Evolutionary conservation across 2,329 filamentous ascomycete species (phyloP).

Genomic region (Aspergillus terreus): DNA sequence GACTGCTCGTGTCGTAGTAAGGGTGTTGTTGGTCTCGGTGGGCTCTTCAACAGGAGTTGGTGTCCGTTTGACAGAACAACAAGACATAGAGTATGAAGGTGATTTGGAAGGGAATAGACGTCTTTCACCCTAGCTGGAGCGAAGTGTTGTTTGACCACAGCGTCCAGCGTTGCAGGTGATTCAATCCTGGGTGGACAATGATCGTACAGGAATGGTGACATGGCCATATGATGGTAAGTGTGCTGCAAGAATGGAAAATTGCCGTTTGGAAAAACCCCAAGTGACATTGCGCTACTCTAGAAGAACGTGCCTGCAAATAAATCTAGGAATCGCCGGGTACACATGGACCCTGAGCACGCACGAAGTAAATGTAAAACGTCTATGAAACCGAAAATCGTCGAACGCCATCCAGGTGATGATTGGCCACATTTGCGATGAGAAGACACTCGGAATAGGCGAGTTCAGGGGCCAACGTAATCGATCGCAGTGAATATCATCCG

Average conservation of each 20-base stretch:
- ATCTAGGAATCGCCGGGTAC: not conserved
- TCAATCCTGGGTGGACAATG: conserved; percentile 7
- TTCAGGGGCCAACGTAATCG: not conserved
- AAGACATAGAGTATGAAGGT: conserved; percentile 34
- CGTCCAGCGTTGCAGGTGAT: conserved; percentile 23
- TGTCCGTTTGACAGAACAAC: conserved; percentile 37
- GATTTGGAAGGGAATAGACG: conserved; percentile 23
- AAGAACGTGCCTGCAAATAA: too few relatives aligned
- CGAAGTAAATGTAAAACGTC: not conserved
- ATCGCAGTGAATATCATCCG: not conserved
- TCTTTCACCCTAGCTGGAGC: conserved; percentile 27
- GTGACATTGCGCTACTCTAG: too few relatives aligned
- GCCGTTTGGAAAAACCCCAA: too few relatives aligned
- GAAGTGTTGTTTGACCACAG: conserved; percentile 30
- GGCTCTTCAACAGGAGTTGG: conserved; percentile 35
- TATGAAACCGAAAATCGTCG: not conserved
- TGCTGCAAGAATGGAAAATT: too few relatives aligned
- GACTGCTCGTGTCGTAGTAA: conserved; percentile 39
- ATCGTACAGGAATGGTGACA: conserved; percentile 12
- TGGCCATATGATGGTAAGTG: not conserved
- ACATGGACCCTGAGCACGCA: not conserved
- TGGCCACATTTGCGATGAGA: not conserved
- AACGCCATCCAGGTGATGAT: not conserved
- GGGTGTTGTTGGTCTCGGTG: conserved; percentile 30
- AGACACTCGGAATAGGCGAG: not conserved